Evolutionary conservation across 768 basidiomycete species (phyloP), one percentile per base, ranked within the genome.

Genomic region (Russula griseocarnosa): DNA sequence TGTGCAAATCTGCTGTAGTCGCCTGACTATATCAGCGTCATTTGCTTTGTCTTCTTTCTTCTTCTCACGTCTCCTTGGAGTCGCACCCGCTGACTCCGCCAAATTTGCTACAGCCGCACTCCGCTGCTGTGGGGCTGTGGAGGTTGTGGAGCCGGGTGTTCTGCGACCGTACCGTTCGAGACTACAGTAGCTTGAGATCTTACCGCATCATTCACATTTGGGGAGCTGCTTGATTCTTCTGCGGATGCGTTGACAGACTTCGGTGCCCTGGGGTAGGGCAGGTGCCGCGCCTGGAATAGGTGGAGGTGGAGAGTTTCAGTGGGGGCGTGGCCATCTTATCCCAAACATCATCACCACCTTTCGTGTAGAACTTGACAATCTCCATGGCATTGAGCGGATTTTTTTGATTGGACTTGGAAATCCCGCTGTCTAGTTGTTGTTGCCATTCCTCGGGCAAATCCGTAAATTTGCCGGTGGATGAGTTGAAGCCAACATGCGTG

Each of bases 381-480:
- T 98, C 97, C 86, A 95, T 94, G 65, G 98, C 94, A 4, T 94
- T 93, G 75, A 97, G 89, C 0, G 96, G 97, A 71, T 98, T 95
- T 79, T 91, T 94, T 78, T 98, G 97, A 76, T 98, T 94, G 24
- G 79, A 81, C 70, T 90, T 85, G 44, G 92, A 94, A 72, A 98
- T 97, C 59, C 97, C 97, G 67, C 89, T 92, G 74, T 98, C 94
- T 75, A 92, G 92, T 53, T 98, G 82, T 5, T 36, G 36, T 36
- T 36, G 36, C 36, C 36, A 36, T 13, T 36, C 36, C 36, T 13
- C 94, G 3, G 97, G 97, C 36, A 99, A 81, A 2, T 96, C 97
- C 9, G 93, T 94, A 77, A 95, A 98, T 36, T 36, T 4, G 8
- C 36, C 36, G 1, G 36, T 36, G 4, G 36, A 36, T 36, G 36